Base-by-base conservation (phyloP, 2,329 filamentous ascomycete species). In the Microdochium nivale region DNA sequence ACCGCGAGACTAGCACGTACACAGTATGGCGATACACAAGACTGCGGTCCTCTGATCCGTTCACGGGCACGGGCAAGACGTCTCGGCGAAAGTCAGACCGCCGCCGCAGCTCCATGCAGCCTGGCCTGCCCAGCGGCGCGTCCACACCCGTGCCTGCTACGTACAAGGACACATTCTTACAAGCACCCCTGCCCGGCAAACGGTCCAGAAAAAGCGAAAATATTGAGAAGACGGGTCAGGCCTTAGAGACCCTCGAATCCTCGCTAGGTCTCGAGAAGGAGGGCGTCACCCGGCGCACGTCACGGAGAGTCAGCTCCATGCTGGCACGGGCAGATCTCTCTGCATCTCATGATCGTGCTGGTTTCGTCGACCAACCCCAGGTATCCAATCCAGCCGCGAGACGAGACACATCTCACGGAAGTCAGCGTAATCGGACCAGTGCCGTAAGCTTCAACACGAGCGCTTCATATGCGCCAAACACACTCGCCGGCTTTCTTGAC, bases 11-110 rank as follows among this genome's bases (percentile, higher is more conserved):
- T 2, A 86, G 83, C 58, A 79, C 84, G 60, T 90, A 95, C 64
- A 94, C 85, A 2, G 76, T 97, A 47, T 97, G 92, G 92, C 85
- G 84, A 53, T 79, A 91, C 50, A 79, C 83, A 46, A 95, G 95
- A 64, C 74, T 90, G 50, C 79, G 86, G 27, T 83, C 86, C 54
- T 83, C 86, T 56, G 79, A 82, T 53, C 71, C 73, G 19, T 75
- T 79, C 58, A 64, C 76, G 55, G 60, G 78, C 64, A 60, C 75
- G 19, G 67, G 69, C 33, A 71, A 74, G 59, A 69, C 73, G 53
- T 65, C 73, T 54, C 71, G 76, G 62, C 60, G 71, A 56, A 72
- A 76, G 49, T 62, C 71, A 23, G 70, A 73, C 57, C 69, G 82
- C 47, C 70, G 86, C 57, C 68, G 85, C 60, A 78, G 83, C 67